phyloP scores from a whole-genome alignment of 2,329 filamentous ascomycete genomes.

The Allantophomopsis lycopodina region DNA sequence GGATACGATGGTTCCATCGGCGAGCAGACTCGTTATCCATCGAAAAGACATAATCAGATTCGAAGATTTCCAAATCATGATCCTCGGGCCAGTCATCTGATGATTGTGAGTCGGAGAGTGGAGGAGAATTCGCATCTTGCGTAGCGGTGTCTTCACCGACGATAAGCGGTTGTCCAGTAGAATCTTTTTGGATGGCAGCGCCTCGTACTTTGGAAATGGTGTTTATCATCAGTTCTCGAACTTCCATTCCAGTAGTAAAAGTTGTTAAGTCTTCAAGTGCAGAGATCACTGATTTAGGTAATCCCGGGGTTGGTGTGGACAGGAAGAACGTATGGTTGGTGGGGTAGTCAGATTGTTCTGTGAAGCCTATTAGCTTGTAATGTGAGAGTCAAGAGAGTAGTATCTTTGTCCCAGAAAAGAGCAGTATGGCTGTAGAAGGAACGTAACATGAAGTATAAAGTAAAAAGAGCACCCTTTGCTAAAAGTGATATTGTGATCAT shows the following conservation, averaged over 20 bases:
- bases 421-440: no score
- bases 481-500: no score
- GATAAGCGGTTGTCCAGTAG: constrained; percentile 9
- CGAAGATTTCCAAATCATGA: no score
- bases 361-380: not conserved
- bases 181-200: constrained; percentile 2
- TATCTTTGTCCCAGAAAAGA: not conserved
- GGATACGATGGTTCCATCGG: constrained; percentile 25
- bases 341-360: constrained; percentile 24
- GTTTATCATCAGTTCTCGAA: constrained; percentile 11
- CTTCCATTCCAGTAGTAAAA: constrained; percentile 8
- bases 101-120: no score
- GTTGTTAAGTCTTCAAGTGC: constrained; percentile 14
- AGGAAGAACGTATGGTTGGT: constrained; percentile 32
- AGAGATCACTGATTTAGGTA: constrained; percentile 24
- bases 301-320: constrained; percentile 17
- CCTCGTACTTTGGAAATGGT: constrained; percentile 9
- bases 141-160: constrained; percentile 12
- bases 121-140: no score
- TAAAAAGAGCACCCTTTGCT: no score
- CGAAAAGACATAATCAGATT: no score
- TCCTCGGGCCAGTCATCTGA: no score
- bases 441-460: no score
- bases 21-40: constrained; percentile 3
- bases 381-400: not conserved